These are phyloP conservation scores for Laburnicola sp. DNA, from an alignment of 2,329 filamentous ascomycete species.

Conservation along the genomic window DNA sequence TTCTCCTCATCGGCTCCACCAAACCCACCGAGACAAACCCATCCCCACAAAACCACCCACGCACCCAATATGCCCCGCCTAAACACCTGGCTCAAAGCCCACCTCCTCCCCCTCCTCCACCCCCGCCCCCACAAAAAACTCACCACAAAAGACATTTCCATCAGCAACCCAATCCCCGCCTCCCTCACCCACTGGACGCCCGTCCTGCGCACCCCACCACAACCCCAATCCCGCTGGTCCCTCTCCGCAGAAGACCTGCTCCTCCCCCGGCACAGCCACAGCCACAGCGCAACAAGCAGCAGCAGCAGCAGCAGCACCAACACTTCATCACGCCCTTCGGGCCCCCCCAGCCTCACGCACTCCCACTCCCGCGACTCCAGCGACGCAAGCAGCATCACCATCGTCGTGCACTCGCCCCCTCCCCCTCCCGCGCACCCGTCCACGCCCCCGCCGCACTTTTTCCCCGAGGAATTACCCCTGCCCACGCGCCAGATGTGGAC, in stretches of 20 bases:
- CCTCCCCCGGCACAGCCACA: not conserved
- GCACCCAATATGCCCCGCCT: conserved; percentile 14
- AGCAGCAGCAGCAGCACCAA: not conserved
- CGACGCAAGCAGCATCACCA: conserved; percentile 1
- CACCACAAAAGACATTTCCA: conserved; percentile 8
- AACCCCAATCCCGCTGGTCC: conserved; percentile 8
- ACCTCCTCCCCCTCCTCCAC: conserved; percentile 11
- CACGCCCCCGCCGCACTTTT: conserved; percentile 7
- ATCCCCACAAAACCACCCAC: no score
- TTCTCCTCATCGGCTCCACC: not conserved
- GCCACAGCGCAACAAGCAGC: not conserved
- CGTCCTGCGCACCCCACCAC: conserved; percentile 3
- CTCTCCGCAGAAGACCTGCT: conserved; percentile 9
- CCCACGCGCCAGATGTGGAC: conserved; percentile 1
- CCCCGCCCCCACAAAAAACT: conserved; percentile 9
- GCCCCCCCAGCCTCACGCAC: not conserved
- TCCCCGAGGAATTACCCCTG: conserved; percentile 4
- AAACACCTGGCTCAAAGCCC: conserved; percentile 14
- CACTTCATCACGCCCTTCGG: not conserved
- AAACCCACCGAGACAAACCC: not conserved
- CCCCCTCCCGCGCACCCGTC: not conserved
- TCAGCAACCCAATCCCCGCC: conserved; percentile 12
- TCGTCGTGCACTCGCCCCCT: conserved; percentile 12
- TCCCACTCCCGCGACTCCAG: conserved; percentile 3
- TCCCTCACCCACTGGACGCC: conserved; percentile 3